Percentiles rank a stretch among this genome's conserved stretches.
phyloP scores from a whole-genome alignment of 106 monocot genomes.

The Dactylorhiza incarnata region DNA sequence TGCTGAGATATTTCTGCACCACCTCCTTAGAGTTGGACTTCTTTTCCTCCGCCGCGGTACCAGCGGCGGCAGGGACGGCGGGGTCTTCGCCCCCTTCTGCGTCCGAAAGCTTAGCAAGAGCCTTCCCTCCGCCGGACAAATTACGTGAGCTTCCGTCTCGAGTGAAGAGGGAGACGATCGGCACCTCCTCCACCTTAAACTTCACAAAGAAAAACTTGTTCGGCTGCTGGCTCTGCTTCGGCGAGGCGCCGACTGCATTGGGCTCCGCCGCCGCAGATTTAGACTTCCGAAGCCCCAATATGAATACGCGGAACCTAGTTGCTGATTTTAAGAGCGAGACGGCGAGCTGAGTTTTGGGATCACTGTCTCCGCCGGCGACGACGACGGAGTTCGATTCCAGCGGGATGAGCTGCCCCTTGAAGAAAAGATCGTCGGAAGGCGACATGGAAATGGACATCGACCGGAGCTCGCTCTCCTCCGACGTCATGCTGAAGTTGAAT shows the following conservation, averaged over 20 bases:
- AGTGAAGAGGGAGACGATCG: constrained; percentile 50
- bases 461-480: neutral
- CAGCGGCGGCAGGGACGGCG: constrained; percentile 5
- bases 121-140: constrained; percentile 9
- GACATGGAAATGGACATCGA: constrained; percentile 6
- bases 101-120: neutral
- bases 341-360: constrained; percentile 26
- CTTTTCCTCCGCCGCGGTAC: constrained; percentile 6
- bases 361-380: constrained; percentile 3
- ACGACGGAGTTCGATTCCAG: constrained; percentile 19
- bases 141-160: constrained; percentile 44
- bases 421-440: constrained; percentile 43
- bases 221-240: constrained; percentile 10
- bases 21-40: constrained; percentile 46
- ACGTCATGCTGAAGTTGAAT: constrained; percentile 15
- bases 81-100: neutral
- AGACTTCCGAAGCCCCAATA: constrained; percentile 36
- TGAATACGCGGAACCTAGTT: constrained; percentile 63
- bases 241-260: neutral
- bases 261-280: constrained; percentile 14
- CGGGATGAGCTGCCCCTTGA: constrained; percentile 38
- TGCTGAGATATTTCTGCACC: constrained; percentile 63
- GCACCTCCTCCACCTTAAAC: constrained; percentile 57
- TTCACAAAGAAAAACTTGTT: constrained; percentile 36
- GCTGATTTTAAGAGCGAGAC: constrained; percentile 55